Percentiles rank a stretch among this genome's conserved stretches.
phyloP scores from a whole-genome alignment of 371 early-diverging fungal species.

The Mortierella sp. region DNA sequence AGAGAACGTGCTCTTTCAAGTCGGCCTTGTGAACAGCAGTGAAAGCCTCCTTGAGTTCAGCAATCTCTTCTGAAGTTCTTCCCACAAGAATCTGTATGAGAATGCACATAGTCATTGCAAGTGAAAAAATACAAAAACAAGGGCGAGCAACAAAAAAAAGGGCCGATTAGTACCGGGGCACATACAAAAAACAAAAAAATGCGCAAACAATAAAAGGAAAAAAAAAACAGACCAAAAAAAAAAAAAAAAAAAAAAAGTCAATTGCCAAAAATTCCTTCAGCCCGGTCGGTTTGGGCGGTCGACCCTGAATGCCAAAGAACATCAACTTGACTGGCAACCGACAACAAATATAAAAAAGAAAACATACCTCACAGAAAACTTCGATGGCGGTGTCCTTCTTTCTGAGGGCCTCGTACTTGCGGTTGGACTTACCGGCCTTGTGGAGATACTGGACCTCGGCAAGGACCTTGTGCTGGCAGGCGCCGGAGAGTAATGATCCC shows the following conservation, averaged over 20 bases:
- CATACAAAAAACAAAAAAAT: neutral
- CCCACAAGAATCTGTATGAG: constrained; percentile 43
- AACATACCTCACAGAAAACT: constrained; percentile 46
- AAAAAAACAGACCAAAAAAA: neutral
- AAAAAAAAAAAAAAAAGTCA: neutral
- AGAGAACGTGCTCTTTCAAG: constrained; percentile 27
- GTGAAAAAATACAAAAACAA: neutral
- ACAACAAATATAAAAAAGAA: neutral
- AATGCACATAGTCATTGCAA: neutral
- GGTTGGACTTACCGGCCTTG: constrained; percentile 44
- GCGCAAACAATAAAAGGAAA: no score
- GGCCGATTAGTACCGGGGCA: neutral
- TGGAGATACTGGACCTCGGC: constrained; percentile 39
- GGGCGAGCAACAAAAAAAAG: neutral
- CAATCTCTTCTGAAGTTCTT: constrained; percentile 40
- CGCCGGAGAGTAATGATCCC: constrained; percentile 35
- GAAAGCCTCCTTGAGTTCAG: constrained; percentile 44
- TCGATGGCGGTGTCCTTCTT: constrained; percentile 51
- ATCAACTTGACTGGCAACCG: neutral
- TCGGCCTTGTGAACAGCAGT: constrained; percentile 19
- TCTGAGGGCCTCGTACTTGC: constrained; percentile 45
- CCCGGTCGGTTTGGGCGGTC: neutral
- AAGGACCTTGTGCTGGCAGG: constrained; percentile 46
- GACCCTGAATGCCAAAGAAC: neutral
- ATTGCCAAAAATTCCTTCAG: constrained; percentile 2